Evolutionary conservation across 2,329 filamentous ascomycete genomes (phyloP).

Genomic region (Phialophora macrospora): DNA sequence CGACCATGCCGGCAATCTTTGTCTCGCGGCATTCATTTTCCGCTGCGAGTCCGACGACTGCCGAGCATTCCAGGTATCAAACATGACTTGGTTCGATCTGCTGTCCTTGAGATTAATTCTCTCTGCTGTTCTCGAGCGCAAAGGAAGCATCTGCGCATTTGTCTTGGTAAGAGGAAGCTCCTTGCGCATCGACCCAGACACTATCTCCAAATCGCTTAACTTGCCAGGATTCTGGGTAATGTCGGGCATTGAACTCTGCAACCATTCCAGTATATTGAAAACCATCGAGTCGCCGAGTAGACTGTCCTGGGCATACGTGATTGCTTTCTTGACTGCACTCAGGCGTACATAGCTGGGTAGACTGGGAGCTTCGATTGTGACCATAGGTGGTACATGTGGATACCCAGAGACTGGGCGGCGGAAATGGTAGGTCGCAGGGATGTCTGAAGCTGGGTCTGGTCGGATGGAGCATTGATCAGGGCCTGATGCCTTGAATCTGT

Average conservation of each 20-base stretch:
- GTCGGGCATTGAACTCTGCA: conserved; percentile 80
- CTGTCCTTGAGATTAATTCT: conserved; percentile 23
- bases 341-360: conserved; percentile 89
- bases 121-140: conserved; percentile 3
- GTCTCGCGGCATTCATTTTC: conserved; percentile 74
- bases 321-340: conserved; percentile 77
- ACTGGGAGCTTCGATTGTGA: conserved; percentile 65
- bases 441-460: conserved; percentile 53
- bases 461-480: conserved; percentile 71
- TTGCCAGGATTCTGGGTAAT: conserved; percentile 85
- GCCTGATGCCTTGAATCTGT: conserved; percentile 67
- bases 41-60: conserved; percentile 70
- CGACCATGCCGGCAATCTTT: conserved; percentile 83
- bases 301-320: conserved; percentile 71
- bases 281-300: conserved; percentile 87
- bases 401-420: conserved; percentile 72
- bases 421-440: conserved; percentile 60
- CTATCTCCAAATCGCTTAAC: conserved; percentile 81
- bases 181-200: conserved; percentile 59
- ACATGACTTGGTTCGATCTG: conserved; percentile 50
- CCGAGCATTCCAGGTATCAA: conserved; percentile 69
- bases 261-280: conserved; percentile 87
- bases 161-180: background rate
- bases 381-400: conserved; percentile 64
- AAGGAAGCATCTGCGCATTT: background rate